These are phyloP conservation scores for Colletotrichum godetiae DNA, from an alignment of 2,329 filamentous ascomycete species.

Conservation along the genomic window DNA sequence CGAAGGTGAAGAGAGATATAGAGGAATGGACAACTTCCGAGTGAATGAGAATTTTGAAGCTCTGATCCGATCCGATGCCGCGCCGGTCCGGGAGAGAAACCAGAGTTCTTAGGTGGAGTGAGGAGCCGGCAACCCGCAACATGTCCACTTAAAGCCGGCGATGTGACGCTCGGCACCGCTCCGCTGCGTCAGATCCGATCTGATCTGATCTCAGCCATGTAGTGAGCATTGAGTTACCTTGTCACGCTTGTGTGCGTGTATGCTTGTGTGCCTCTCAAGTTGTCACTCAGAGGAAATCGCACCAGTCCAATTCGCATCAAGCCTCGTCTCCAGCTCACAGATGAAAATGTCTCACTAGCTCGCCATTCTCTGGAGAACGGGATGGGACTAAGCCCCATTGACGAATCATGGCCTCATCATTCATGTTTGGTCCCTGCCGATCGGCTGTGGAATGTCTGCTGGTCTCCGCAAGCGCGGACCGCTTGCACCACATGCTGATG, in stretches of 20 bases:
- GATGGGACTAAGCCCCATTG: constrained; percentile 14
- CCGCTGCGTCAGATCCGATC: neutral
- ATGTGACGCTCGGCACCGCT: neutral
- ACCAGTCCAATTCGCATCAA: too few species aligned
- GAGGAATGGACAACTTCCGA: too few species aligned
- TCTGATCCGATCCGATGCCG: constrained; percentile 9
- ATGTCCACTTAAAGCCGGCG: neutral
- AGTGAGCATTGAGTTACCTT: too few species aligned
- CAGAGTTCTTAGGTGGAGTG: neutral
- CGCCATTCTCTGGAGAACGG: neutral
- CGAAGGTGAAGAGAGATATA: too few species aligned
- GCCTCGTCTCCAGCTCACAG: neutral
- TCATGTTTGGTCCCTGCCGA: constrained; percentile 29
- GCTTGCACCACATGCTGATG: constrained; percentile 29
- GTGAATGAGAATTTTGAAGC: neutral
- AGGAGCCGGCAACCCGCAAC: neutral
- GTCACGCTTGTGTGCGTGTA: too few species aligned
- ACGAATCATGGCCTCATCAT: constrained; percentile 31
- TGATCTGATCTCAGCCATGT: neutral
- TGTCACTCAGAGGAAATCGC: neutral
- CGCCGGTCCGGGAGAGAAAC: neutral
- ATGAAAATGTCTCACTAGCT: neutral
- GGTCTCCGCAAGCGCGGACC: neutral
- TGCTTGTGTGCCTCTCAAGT: too few species aligned
- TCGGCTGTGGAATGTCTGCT: neutral